These are phyloP conservation scores for Fraxinus sp. DNA, from an alignment of 305 asterid species.

Conservation along the genomic window DNA sequence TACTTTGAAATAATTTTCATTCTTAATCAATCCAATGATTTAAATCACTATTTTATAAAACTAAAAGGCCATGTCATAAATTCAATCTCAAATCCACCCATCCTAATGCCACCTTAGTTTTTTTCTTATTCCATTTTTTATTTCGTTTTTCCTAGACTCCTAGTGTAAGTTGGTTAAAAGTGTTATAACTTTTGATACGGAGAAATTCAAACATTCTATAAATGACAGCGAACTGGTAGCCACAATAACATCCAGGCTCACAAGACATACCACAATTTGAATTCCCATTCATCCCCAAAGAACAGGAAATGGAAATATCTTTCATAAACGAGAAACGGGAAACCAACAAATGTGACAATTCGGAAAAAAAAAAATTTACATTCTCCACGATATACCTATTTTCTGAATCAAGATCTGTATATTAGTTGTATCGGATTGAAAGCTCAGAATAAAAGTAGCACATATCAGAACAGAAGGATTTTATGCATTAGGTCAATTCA, in stretches of 20 bases:
- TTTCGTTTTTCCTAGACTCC: neutral
- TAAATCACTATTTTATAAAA: neutral
- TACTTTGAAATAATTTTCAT: neutral
- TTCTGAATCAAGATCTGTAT: conserved; percentile 20
- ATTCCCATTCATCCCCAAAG: neutral
- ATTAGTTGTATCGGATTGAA: conserved; percentile 7
- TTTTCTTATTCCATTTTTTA: neutral
- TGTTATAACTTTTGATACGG: neutral
- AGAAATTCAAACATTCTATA: neutral
- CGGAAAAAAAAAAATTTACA: neutral
- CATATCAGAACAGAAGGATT: neutral
- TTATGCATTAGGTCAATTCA: neutral
- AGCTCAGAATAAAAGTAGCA: conserved; percentile 12
- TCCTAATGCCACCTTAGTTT: neutral
- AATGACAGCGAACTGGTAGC: neutral
- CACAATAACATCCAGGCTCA: neutral
- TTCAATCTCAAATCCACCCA: neutral
- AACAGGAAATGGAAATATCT: neutral
- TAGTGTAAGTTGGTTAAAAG: neutral
- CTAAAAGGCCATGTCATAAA: neutral
- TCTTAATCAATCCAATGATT: neutral
- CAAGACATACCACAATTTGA: neutral
- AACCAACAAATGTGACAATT: neutral
- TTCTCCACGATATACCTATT: neutral
- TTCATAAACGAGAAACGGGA: neutral